These are phyloP conservation scores for Rosa hybrid DNA, from an alignment of 331 rosid species.

Conservation along the genomic window DNA sequence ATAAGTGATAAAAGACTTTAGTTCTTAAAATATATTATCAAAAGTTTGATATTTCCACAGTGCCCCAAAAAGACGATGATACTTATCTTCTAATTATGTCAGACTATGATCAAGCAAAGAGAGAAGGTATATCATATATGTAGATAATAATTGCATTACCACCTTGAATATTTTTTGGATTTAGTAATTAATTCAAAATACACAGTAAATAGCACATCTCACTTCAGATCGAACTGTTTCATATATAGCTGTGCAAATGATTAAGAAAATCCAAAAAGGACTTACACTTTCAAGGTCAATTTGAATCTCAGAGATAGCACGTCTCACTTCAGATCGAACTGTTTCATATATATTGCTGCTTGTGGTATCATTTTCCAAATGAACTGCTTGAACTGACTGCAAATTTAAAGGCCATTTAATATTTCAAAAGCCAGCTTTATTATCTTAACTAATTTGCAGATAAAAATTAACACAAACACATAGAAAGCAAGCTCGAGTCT, in stretches of 20 bases:
- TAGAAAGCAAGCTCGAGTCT: neutral
- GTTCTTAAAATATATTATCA: too few relatives aligned
- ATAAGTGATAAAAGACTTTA: too few relatives aligned
- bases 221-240: neutral
- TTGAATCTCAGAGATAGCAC: slow-evolving; percentile 83
- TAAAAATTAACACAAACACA: neutral
- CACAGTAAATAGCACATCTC: neutral
- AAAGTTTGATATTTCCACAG: too few relatives aligned
- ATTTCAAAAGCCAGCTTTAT: slow-evolving; percentile 15
- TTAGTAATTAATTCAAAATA: neutral
- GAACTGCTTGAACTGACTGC: slow-evolving; percentile 51
- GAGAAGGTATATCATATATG: neutral
- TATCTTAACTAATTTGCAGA: neutral
- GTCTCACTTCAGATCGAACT: slow-evolving; percentile 85
- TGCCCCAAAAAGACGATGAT: neutral
- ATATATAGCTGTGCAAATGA: neutral
- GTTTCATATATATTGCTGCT: slow-evolving; percentile 68
- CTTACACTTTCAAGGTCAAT: slow-evolving; percentile 76
- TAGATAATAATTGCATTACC: neutral
- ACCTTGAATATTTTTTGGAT: neutral
- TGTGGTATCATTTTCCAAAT: slow-evolving; percentile 37
- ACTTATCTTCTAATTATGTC: neutral
- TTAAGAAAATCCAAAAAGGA: slow-evolving; percentile 16
- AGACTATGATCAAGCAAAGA: neutral
- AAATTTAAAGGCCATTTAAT: slow-evolving; percentile 11